A percentile compares a stretch with the other conserved stretches of the same genome.
Conservation (phyloP, 495 filamentous ascomycete genomes). For the Jackrogersella multiformis region DNA sequence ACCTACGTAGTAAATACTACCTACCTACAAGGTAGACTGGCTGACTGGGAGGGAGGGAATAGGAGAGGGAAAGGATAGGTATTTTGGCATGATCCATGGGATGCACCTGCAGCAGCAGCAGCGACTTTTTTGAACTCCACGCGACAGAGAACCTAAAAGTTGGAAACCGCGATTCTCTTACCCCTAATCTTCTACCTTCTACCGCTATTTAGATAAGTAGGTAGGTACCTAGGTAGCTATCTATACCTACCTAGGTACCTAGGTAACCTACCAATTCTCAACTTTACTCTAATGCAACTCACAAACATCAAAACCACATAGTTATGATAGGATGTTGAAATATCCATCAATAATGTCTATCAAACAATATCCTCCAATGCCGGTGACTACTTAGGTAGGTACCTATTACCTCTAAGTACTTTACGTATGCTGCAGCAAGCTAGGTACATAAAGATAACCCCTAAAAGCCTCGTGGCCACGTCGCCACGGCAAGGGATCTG, state of each 20-base stretch:
- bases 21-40: too few relatives aligned
- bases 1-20: too few relatives aligned
- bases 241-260: background rate
- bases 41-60: too few relatives aligned
- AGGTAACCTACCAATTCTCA: too few relatives aligned
- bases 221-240: too few relatives aligned
- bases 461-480: slow-evolving; percentile 22
- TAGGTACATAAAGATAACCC: background rate
- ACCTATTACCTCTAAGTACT: too few relatives aligned
- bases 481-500: slow-evolving; percentile 15
- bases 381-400: background rate
- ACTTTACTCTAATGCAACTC: too few relatives aligned
- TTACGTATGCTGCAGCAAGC: background rate
- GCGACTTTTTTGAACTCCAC: slow-evolving; percentile 2
- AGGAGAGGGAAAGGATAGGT: background rate
- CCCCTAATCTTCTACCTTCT: background rate
- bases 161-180: slow-evolving; percentile 25
- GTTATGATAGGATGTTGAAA: too few relatives aligned
- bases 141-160: too few relatives aligned
- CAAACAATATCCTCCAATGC: background rate
- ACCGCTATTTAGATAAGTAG: too few relatives aligned
- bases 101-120: slow-evolving; percentile 16
- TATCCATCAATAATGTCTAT: too few relatives aligned
- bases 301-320: too few relatives aligned
- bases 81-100: slow-evolving; percentile 17